phyloP scores from a whole-genome alignment of 345 rosid species.

The Reutealis trisperma region DNA sequence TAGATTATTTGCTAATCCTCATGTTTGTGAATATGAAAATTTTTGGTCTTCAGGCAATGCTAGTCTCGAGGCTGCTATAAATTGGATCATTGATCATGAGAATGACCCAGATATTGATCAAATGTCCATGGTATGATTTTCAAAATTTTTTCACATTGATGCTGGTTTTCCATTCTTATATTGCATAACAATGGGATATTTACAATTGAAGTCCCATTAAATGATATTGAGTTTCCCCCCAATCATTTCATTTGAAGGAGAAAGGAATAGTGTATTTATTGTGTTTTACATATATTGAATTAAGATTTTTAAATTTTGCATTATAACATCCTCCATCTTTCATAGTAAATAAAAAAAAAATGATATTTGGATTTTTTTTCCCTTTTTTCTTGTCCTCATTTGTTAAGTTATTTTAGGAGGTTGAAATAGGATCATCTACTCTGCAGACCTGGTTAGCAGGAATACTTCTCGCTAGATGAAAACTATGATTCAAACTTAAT shows the following conservation, averaged over 20 bases:
- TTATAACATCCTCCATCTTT: too few relatives aligned
- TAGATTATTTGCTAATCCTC: background rate
- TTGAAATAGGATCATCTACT: background rate
- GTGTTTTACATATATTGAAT: too few relatives aligned
- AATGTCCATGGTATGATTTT: slow-evolving; percentile 21
- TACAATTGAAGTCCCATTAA: background rate
- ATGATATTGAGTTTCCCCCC: too few relatives aligned
- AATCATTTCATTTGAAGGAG: too few relatives aligned
- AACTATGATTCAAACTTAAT: background rate
- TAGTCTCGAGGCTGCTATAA: slow-evolving; percentile 28
- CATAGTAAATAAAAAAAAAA: too few relatives aligned
- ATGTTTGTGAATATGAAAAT: background rate
- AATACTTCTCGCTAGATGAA: background rate
- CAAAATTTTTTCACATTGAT: background rate
- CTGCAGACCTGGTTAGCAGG: background rate
- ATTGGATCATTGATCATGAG: slow-evolving; percentile 38
- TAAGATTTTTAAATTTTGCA: too few relatives aligned
- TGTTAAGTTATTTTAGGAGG: background rate
- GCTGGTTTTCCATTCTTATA: background rate
- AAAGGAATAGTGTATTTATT: too few relatives aligned
- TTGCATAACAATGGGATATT: background rate
- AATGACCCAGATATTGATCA: slow-evolving; percentile 30
- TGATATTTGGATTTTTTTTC: background rate
- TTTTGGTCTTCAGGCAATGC: slow-evolving; percentile 24
- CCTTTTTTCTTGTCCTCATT: background rate